These are phyloP conservation scores for Alternaria brassicae DNA, from an alignment of 2,329 filamentous ascomycete species.

Conservation along the genomic window DNA sequence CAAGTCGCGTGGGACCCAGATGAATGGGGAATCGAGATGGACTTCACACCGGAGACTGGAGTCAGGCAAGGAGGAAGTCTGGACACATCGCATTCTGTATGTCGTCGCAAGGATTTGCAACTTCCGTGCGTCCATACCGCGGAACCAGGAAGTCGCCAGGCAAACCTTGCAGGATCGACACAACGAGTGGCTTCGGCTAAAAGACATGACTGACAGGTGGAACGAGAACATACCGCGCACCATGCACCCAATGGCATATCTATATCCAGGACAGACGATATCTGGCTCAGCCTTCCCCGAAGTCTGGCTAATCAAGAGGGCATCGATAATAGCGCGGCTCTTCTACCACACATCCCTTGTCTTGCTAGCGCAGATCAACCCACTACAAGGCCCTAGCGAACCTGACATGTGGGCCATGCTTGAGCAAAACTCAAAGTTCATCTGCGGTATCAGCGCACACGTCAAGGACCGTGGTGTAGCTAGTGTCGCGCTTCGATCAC, in stretches of 20 bases:
- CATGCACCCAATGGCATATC: constrained; percentile 85
- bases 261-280: constrained; percentile 71
- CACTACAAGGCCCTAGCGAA: constrained; percentile 66
- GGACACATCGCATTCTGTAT: constrained; percentile 89
- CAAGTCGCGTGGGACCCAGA: constrained; percentile 87
- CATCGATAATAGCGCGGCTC: constrained; percentile 80
- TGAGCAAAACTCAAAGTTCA: constrained; percentile 77
- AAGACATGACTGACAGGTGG: constrained; percentile 83
- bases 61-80: constrained; percentile 76
- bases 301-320: constrained; percentile 85
- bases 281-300: constrained; percentile 82
- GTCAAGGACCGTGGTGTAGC: constrained; percentile 81
- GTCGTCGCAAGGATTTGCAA: constrained; percentile 87
- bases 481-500: constrained; percentile 77
- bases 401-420: constrained; percentile 75
- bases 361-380: constrained; percentile 80
- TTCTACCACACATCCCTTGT: constrained; percentile 91
- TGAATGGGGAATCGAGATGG: constrained; percentile 85
- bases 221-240: constrained; percentile 77
- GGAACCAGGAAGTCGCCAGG: constrained; percentile 65
- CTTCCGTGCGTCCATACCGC: constrained; percentile 75
- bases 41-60: constrained; percentile 66
- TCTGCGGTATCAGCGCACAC: constrained; percentile 89
- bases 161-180: constrained; percentile 70
- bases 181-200: constrained; percentile 81